Evolutionary conservation across 257 asterid species (phyloP).

Genomic region (Solanum pennellii): DNA sequence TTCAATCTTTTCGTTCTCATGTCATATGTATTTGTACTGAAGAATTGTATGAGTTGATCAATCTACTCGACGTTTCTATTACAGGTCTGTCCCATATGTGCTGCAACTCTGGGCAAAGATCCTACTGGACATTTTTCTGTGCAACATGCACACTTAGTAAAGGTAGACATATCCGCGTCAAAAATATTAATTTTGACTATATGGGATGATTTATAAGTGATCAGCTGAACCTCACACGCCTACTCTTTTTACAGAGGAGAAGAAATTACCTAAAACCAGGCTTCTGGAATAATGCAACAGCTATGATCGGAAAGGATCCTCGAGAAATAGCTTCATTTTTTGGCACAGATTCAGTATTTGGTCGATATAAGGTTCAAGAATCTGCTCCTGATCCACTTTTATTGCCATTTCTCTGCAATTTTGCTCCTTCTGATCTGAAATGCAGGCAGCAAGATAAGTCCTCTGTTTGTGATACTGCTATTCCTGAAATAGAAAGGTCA

Average conservation of each 20-base stretch:
- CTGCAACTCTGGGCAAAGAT: constrained; percentile 69
- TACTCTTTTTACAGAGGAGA: constrained; percentile 36
- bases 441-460: constrained; percentile 12
- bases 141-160: constrained; percentile 65
- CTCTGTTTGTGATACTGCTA: constrained; percentile 2
- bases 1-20: neutral
- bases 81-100: constrained; percentile 90
- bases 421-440: constrained; percentile 12
- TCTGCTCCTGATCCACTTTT: constrained; percentile 44
- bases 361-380: constrained; percentile 20
- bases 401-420: constrained; percentile 39
- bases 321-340: constrained; percentile 38
- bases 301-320: constrained; percentile 39
- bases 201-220: neutral
- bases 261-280: constrained; percentile 46
- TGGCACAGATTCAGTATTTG: constrained; percentile 18
- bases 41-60: neutral
- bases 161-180: constrained; percentile 24
- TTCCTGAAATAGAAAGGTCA: constrained; percentile 31
- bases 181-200: neutral
- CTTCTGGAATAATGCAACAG: constrained; percentile 33
- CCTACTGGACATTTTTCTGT: constrained; percentile 47
- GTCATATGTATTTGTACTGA: neutral
- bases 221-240: neutral
- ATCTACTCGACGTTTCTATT: neutral